Base-by-base conservation (phyloP, 2,329 filamentous ascomycete species). In the Talaromyces sp. region DNA sequence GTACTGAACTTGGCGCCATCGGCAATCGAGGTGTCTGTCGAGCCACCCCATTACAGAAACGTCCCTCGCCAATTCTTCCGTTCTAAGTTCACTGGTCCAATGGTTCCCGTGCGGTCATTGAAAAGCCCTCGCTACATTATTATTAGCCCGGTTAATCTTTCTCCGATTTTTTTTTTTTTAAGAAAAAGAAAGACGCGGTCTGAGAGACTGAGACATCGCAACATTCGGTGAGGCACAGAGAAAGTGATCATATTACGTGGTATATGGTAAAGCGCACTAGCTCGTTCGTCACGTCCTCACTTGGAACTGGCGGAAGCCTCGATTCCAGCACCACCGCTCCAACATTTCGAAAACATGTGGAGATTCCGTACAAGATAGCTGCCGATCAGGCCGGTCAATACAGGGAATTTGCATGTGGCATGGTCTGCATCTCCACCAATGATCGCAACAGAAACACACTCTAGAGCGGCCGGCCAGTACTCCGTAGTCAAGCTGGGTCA, bases 361-460 rank as follows among this genome's bases (percentile, higher is more conserved):
- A 63, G 49, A 57, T 57, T 45, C 25, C 31, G 37, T 43, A 58
- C 35, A 58, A 25, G 54, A 39, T 37, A 15, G 61, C 50, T 37
- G 49, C 50, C 49, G 61, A 63, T 57, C 50, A 57, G 8, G 31
- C 47, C 35, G n/a, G 61, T 62, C 49, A 62, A 62, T 62, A 56
- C 49, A 63, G 50, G 61, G 57, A 62, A 57, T 63, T 56, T 57
- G 47, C 33, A 41, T 27, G 61, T 27, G 50, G 47, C 61, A 45
- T 49, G 41, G 37, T 47, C 49, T 43, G 25, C 27, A 45, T 37
- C 25, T 56, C 41, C 25, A 39, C 56, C 56, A 59, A 45, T 59
- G 37, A 45, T 15, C 15, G 19, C 19, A 43, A 59, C 39, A 59
- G 25, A 43, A 41, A 59, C 22, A 35, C n/a, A 43, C 31, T 27